Base-by-base conservation (phyloP, 768 basidiomycete genomes). In the Lactarius indigo region DNA sequence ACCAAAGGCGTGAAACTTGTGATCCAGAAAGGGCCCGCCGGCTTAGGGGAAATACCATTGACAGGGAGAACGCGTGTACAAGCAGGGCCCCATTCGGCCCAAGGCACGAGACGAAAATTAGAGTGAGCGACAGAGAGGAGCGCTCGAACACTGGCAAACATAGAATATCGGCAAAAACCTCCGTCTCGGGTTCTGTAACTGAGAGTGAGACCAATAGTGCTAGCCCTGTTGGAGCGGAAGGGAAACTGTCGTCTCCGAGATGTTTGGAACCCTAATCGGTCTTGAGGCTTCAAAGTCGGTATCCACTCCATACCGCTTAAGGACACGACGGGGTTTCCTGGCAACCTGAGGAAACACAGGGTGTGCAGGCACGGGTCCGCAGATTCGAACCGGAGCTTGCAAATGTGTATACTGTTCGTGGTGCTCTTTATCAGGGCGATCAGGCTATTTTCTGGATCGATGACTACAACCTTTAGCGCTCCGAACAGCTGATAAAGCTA, bases 21-120 rank as follows among this genome's bases (percentile, higher is more conserved):
- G 39, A 63, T 63, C 65, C 61, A 66, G 23, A 63, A 63, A 20
- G 61, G 52, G 18, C 65, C 65, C 41, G 61, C 61, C 15, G 65
- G 57, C 3, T 18, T 60, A 10, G 61, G 61, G 10, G 23, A 13
- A 10, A 26, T 52, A 1, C 50, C 20, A 26, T 39, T 33, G 8
- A 15, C 7, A 12, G n/a, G 3, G 30, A 35, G 13, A 31, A 66
- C 28, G 39, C 61, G 65, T 8, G 65, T 58, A 50, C 47, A 57
- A 6, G 61, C 17, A 2, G 65, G 65, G 23, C 65, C 65, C 61
- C 65, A 66, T 8, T 63, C 65, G 13, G 17, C 47, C 65, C 65
- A 63, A 26, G 12, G 13, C 5, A 63, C 6, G 26, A 47, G 18
- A 17, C 47, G 57, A 13, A 63, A 57, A 20, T 26, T 30, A 13